phyloP scores from a whole-genome alignment of 305 asterid species.

The Fraxinus ornus region DNA sequence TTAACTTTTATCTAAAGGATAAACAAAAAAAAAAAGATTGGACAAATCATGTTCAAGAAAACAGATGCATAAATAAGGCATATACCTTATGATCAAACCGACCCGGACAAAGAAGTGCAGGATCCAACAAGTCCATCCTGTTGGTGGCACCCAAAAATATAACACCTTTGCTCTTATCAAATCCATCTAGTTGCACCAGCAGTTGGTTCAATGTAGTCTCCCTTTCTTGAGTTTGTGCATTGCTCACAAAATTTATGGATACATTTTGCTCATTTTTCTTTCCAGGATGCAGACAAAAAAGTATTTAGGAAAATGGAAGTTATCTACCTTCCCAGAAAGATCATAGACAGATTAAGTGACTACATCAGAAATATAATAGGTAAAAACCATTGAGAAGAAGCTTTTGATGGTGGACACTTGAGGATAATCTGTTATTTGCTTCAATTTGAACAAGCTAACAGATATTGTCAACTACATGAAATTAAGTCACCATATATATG shows the following conservation, averaged over 20 bases:
- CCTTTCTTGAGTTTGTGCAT: constrained; percentile 87
- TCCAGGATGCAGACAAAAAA: too few species aligned
- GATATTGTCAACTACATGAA: too few species aligned
- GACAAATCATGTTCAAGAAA: constrained; percentile 27
- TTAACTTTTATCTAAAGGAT: constrained; percentile 23
- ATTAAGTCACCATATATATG: too few species aligned
- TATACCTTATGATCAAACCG: constrained; percentile 94
- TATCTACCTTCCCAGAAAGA: too few species aligned
- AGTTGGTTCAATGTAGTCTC: constrained; percentile 96
- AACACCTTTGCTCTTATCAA: constrained; percentile 98
- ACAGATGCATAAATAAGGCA: not conserved
- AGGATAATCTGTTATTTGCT: constrained; percentile 69
- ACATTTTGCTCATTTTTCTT: too few species aligned
- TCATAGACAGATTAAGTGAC: not conserved
- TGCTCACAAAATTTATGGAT: constrained; percentile 4
- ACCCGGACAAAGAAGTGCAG: constrained; percentile 99
- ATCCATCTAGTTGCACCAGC: constrained; percentile 89
- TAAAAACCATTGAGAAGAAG: constrained; percentile 85
- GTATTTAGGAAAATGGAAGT: too few species aligned
- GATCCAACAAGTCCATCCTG: constrained; percentile 91
- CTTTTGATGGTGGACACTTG: constrained; percentile 74
- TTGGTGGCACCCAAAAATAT: constrained; percentile 96
- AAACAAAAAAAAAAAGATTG: not conserved
- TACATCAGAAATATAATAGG: not conserved
- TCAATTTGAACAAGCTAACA: constrained; percentile 47